Percentiles rank a stretch among this genome's conserved stretches.
Evolutionary conservation across 768 basidiomycete genomes (phyloP).

Genomic region (Butyriboletus loyo): DNA sequence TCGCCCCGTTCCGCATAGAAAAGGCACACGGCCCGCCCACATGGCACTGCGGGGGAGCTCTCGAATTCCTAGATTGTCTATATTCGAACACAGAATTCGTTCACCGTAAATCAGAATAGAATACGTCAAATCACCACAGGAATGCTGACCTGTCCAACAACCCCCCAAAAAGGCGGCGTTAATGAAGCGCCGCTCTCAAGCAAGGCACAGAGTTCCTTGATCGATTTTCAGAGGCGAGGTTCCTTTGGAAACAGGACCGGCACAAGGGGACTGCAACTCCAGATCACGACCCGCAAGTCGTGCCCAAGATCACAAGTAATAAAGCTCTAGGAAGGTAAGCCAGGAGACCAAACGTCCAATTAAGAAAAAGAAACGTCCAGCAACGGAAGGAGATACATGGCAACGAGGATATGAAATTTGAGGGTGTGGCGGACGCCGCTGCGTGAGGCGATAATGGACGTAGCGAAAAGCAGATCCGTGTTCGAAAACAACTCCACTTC

Average conservation of each 20-base stretch:
- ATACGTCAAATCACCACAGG: conserved; percentile 27
- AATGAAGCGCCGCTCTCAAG: conserved; percentile 14
- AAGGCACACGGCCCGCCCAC: conserved; percentile 15
- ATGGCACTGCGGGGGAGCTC: conserved; percentile 17
- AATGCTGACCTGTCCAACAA: conserved; percentile 20
- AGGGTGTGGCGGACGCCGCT: conserved; percentile 26
- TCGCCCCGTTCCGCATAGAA: conserved; percentile 9
- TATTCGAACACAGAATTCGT: conserved; percentile 14
- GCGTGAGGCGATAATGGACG: conserved; percentile 11
- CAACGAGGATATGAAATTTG: conserved; percentile 18
- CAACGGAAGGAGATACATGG: conserved; percentile 18
- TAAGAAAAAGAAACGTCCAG: conserved; percentile 24
- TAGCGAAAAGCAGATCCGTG: conserved; percentile 14
- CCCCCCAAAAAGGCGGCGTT: conserved; percentile 8
- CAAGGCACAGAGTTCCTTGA: conserved; percentile 29
- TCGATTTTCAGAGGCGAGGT: conserved; percentile 26
- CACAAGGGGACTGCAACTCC: conserved; percentile 16
- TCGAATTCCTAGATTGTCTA: conserved; percentile 19
- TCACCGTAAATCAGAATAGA: conserved; percentile 24
- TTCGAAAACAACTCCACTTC: neutral
- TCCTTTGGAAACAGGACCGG: conserved; percentile 24
- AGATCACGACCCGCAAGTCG: conserved; percentile 24
- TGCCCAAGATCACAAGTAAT: conserved; percentile 18
- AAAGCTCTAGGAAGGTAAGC: conserved; percentile 14
- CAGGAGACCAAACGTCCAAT: conserved; percentile 14